A percentile compares a stretch with the other conserved stretches of the same genome.
Conservation (phyloP, 176 grass and related monocot genomes). For the Cocos nucifera region DNA sequence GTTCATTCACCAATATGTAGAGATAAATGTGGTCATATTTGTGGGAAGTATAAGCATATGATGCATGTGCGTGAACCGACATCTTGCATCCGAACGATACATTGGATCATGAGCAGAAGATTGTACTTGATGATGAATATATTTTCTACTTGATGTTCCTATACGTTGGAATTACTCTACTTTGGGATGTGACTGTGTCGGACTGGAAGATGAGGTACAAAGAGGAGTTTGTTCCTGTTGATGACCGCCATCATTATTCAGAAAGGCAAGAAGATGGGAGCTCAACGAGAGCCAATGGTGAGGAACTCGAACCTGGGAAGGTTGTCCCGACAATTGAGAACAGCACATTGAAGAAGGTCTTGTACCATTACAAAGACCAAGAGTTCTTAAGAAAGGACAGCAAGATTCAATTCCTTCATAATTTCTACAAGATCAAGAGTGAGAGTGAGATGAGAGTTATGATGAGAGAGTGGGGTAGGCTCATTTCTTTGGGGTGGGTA, state of each 20-base stretch:
- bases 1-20: no score
- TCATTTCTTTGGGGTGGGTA: not conserved
- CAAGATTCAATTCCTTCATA: no score
- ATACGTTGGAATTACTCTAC: no score
- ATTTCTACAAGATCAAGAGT: not conserved
- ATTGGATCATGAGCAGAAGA: no score
- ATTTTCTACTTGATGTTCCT: no score
- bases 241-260: conserved; percentile 73
- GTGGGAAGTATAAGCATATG: no score
- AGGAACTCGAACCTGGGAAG: conserved; percentile 80
- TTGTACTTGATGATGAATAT: no score
- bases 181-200: conserved; percentile 34
- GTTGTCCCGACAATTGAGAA: conserved; percentile 76
- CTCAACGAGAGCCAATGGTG: conserved; percentile 39
- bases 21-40: no score
- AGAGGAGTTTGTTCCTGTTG: conserved; percentile 77
- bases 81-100: no score
- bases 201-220: conserved; percentile 94
- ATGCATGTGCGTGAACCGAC: no score
- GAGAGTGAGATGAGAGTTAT: not conserved
- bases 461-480: not conserved
- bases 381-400: conserved; percentile 18
- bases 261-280: conserved; percentile 68
- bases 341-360: conserved; percentile 42
- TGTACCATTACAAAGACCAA: conserved; percentile 70